A percentile compares a stretch with the other conserved stretches of the same genome.
phyloP scores from a whole-genome alignment of 202 grass and related monocot species.

The Cymbopogon flexuosus region DNA sequence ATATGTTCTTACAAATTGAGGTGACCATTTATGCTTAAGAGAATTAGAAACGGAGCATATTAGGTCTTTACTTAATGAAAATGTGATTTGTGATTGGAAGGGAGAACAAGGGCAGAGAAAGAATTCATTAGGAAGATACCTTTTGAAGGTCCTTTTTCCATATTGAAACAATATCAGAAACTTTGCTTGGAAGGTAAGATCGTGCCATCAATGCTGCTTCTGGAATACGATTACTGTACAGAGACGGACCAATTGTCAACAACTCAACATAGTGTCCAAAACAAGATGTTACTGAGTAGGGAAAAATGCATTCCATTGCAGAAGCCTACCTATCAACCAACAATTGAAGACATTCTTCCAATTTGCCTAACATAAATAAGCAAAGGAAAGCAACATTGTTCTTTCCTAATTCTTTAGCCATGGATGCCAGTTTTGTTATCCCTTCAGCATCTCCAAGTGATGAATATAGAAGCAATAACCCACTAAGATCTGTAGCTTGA shows the following conservation, averaged over 20 bases:
- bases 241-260: background rate
- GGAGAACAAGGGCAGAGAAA: background rate
- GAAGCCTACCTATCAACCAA: constrained; percentile 61
- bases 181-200: constrained; percentile 86
- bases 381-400: constrained; percentile 91
- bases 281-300: background rate
- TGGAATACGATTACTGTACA: constrained; percentile 66
- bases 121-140: constrained; percentile 33
- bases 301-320: background rate
- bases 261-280: background rate
- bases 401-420: constrained; percentile 81
- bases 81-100: background rate
- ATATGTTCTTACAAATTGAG: background rate
- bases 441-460: constrained; percentile 88
- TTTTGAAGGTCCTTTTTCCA: constrained; percentile 82
- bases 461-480: constrained; percentile 74
- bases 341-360: constrained; percentile 83
- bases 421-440: constrained; percentile 60
- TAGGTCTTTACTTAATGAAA: background rate
- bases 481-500: constrained; percentile 71
- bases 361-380: constrained; percentile 75
- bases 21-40: background rate
- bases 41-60: constrained; percentile 1
- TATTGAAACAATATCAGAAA: constrained; percentile 61
- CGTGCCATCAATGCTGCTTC: constrained; percentile 89